Conservation (phyloP, 257 asterid species). For the Penstemon newberryi region DNA sequence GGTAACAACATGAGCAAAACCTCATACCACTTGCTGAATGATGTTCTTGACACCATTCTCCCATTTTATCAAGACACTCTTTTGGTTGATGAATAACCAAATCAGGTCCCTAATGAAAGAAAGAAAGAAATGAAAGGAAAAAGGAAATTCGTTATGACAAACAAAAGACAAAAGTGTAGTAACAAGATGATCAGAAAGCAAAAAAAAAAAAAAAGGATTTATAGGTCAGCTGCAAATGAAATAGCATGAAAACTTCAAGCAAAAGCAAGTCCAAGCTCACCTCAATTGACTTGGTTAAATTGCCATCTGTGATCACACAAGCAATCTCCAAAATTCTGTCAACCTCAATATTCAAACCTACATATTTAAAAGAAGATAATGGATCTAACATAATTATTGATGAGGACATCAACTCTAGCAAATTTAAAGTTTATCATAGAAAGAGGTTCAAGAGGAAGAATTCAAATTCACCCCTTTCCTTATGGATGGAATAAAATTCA, state of each 20-base stretch:
- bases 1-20: constrained; percentile 21
- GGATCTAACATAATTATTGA: constrained; percentile 15
- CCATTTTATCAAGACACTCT: constrained; percentile 88
- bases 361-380: constrained; percentile 31
- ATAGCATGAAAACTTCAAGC: constrained; percentile 3
- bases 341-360: constrained; percentile 78
- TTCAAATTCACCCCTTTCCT: no score
- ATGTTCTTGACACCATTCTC: constrained; percentile 96
- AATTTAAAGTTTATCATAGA: no score
- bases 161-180: constrained; percentile 6
- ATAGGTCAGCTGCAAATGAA: constrained; percentile 25
- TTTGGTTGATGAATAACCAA: constrained; percentile 78
- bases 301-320: constrained; percentile 89
- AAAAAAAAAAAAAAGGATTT: constrained; percentile 12
- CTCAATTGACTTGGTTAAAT: constrained; percentile 71
- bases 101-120: constrained; percentile 78
- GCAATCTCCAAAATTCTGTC: constrained; percentile 97
- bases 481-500: no score
- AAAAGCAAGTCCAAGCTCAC: constrained; percentile 38
- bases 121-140: constrained; percentile 3
- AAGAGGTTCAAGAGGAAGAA: no score
- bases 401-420: no score
- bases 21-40: constrained; percentile 80
- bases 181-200: constrained; percentile 14
- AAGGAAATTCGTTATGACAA: constrained; percentile 10